phyloP scores from a whole-genome alignment of 768 basidiomycete genomes.

The Hypholoma sublateritium region DNA sequence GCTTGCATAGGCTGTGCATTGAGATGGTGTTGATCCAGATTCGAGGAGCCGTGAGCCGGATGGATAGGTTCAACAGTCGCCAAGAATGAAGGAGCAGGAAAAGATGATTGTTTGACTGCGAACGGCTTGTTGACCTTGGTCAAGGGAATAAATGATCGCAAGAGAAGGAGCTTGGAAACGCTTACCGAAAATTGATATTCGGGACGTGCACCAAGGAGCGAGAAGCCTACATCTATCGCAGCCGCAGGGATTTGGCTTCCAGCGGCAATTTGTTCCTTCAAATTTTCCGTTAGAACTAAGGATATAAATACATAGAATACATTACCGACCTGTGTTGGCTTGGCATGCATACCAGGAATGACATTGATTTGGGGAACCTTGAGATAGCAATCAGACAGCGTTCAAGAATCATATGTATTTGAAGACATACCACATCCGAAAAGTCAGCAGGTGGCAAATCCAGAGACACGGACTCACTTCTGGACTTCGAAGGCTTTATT shows the following conservation, averaged over 20 bases:
- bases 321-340: constrained; percentile 6
- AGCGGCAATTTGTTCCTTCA: constrained; percentile 6
- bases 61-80: constrained; percentile 3
- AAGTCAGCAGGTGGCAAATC: not conserved
- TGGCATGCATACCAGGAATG: constrained; percentile 5
- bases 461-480: too few species aligned
- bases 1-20: too few species aligned
- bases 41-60: constrained; percentile 8
- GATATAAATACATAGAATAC: constrained; percentile 5
- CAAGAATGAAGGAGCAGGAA: constrained; percentile 4
- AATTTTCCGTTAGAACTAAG: constrained; percentile 6
- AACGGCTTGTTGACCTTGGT: constrained; percentile 1
- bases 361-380: not conserved
- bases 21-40: constrained; percentile 5
- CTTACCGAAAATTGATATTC: constrained; percentile 10
- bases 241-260: constrained; percentile 11
- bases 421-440: not conserved
- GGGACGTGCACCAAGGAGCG: constrained; percentile 8
- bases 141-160: constrained; percentile 1
- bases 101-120: not conserved
- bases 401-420: not conserved
- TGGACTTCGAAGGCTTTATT: constrained; percentile 5
- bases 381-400: not conserved
- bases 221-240: constrained; percentile 8
- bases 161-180: constrained; percentile 7